Evolutionary conservation across 2,329 filamentous ascomycete species (phyloP), one percentile per base, ranked within the genome.

Genomic region (Nannizziopsis barbatae): DNA sequence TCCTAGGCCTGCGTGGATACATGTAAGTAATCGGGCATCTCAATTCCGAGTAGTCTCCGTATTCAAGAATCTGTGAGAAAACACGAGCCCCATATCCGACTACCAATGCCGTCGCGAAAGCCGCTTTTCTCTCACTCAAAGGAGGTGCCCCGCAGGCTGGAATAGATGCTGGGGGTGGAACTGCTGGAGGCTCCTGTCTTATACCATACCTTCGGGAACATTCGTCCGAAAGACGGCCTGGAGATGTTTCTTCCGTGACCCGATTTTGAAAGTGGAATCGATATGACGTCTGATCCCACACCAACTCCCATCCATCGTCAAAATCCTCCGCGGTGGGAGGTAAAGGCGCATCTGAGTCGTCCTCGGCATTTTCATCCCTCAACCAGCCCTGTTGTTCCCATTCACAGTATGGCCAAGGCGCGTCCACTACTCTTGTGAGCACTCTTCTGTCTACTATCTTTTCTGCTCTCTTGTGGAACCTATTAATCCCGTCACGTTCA

Each of bases 51-150:
- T 53, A 45, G 20, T 45, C 50, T 15, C 42, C 50, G 39, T 52
- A 47, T 50, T 36, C 38, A 11, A 53, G 36, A n/a, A 53, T 37
- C 50, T 47, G 46, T 38, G 52, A 44, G 42, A 53, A 41, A 14
- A 46, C 50, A 49, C 41, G 27, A 15, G 41, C n/a, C 18, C 43
- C 47, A 35, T 53, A 52, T 50, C 50, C 50, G 32, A 40, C 45
- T 39, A 38, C 42, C 41, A 53, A 52, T 40, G 52, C 50, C 14
- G 33, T 45, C 37, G 33, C 30, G 15, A 53, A 35, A 42, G 50
- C 52, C 8, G 47, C 45, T 17, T 50, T 37, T 46, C 37, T 50
- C 48, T 50, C 41, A 32, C 20, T n/a, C 22, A 33, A 32, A 31
- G 41, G 41, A 43, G 41, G 41, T 14, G 14, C 20, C 41, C 22